Evolutionary conservation across 1,284 basidiomycete genomes (phyloP).

Genomic region (Xerocomus minutiporus): DNA sequence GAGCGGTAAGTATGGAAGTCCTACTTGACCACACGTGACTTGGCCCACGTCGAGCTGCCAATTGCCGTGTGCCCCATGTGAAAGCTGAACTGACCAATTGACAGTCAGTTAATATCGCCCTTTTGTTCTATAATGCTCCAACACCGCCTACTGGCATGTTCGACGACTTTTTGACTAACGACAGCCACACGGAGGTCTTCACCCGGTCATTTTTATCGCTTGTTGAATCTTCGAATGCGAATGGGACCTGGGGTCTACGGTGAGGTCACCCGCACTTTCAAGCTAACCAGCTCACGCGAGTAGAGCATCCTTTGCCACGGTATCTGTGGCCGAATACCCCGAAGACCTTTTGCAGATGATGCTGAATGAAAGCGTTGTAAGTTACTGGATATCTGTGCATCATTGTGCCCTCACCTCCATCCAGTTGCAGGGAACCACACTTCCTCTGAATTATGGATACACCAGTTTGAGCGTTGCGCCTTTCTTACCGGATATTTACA

Average conservation of each 20-base stretch:
- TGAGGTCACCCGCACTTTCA: slow-evolving; percentile 6
- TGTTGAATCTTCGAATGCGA: slow-evolving; percentile 20
- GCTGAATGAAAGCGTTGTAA: slow-evolving; percentile 17
- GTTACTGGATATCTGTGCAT: neutral
- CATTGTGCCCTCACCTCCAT: neutral
- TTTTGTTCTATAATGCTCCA: slow-evolving; percentile 44
- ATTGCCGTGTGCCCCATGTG: neutral
- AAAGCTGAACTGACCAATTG: slow-evolving; percentile 3
- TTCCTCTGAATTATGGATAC: slow-evolving; percentile 23
- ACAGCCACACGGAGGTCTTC: slow-evolving; percentile 27
- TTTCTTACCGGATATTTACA: slow-evolving; percentile 45
- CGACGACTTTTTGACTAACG: slow-evolving; percentile 36
- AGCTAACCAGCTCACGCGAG: neutral
- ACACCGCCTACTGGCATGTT: slow-evolving; percentile 41
- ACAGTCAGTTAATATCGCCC: slow-evolving; percentile 12
- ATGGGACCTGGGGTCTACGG: slow-evolving; percentile 22
- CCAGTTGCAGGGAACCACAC: slow-evolving; percentile 15
- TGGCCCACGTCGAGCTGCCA: neutral
- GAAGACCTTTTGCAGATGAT: slow-evolving; percentile 18
- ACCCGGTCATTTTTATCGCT: slow-evolving; percentile 38
- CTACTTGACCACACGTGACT: too few relatives aligned
- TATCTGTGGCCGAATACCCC: slow-evolving; percentile 22
- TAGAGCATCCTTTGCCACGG: slow-evolving; percentile 21
- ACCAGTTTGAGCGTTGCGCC: slow-evolving; percentile 55
- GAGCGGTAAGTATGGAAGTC: slow-evolving; percentile 22